These are phyloP conservation scores for Malus hybrid DNA, from an alignment of 331 rosid genomes.

Conservation along the genomic window DNA sequence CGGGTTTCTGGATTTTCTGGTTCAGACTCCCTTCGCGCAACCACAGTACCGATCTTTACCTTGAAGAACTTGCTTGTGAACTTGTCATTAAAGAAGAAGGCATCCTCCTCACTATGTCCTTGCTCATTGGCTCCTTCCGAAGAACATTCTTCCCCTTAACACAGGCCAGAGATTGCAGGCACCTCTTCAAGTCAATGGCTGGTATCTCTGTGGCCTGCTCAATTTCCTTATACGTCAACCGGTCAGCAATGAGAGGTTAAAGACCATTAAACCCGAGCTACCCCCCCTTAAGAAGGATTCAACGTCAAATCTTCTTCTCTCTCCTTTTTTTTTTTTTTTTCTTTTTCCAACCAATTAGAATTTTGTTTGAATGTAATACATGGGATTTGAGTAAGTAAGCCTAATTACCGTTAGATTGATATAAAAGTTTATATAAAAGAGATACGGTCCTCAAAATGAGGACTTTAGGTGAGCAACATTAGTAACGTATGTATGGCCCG, in stretches of 20 bases:
- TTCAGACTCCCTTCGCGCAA: conserved; percentile 81
- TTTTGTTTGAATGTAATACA: no score
- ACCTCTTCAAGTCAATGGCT: conserved; percentile 65
- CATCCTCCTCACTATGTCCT: conserved; percentile 77
- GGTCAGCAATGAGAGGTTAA: conserved; percentile 22
- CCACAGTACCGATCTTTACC: conserved; percentile 92
- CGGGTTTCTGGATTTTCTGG: conserved; percentile 88
- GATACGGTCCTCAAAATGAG: no score
- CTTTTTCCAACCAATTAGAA: no score
- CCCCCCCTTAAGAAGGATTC: no score
- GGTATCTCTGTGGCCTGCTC: conserved; percentile 94
- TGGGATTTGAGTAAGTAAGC: no score
- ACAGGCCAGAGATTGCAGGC: conserved; percentile 84
- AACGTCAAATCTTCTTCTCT: no score
- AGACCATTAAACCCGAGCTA: no score
- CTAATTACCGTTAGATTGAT: no score
- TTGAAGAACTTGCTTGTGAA: conserved; percentile 77
- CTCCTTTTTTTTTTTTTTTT: no score
- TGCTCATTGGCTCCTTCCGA: conserved; percentile 87
- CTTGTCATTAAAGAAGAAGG: conserved; percentile 76
- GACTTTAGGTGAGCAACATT: no score
- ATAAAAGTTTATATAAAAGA: no score
- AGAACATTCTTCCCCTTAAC: conserved; percentile 90
- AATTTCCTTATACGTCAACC: conserved; percentile 69
- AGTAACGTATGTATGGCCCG: not conserved